Conservation (phyloP, 306 rosid genomes). For the Medicago ruthenica region DNA sequence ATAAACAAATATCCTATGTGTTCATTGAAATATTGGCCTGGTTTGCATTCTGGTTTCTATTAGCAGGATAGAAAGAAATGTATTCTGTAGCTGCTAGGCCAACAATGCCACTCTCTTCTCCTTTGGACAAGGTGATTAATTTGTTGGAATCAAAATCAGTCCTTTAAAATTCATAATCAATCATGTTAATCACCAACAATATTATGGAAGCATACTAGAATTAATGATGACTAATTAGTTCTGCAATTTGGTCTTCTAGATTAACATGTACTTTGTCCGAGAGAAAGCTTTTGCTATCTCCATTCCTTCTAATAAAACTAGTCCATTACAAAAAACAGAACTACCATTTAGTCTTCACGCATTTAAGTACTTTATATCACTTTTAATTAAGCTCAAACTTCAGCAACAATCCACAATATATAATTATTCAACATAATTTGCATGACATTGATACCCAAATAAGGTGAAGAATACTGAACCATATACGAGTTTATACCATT, state of each 20-base stretch:
- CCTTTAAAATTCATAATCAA: not conserved
- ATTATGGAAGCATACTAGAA: not conserved
- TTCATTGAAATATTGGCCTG: too few relatives aligned
- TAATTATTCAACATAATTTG: not conserved
- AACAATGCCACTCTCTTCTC: slow-evolving; percentile 4
- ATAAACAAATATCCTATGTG: too few relatives aligned
- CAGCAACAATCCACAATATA: not conserved
- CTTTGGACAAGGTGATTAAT: slow-evolving; percentile 22
- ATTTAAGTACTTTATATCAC: not conserved
- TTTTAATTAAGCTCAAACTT: not conserved
- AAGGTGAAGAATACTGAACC: not conserved
- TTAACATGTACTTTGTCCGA: not conserved
- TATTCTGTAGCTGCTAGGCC: slow-evolving; percentile 23
- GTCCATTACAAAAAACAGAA: too few relatives aligned
- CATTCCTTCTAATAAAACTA: not conserved
- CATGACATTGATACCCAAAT: not conserved
- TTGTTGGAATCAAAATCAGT: not conserved
- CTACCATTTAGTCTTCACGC: too few relatives aligned
- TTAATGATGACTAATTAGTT: not conserved
- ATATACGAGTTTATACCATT: not conserved
- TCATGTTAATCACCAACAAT: not conserved
- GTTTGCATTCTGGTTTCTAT: not conserved
- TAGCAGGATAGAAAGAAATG: not conserved
- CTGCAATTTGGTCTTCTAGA: not conserved
- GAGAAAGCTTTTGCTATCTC: not conserved